Evolutionary conservation across 139 green algal genomes (phyloP).

Genomic region (Trebouxia sp.): DNA sequence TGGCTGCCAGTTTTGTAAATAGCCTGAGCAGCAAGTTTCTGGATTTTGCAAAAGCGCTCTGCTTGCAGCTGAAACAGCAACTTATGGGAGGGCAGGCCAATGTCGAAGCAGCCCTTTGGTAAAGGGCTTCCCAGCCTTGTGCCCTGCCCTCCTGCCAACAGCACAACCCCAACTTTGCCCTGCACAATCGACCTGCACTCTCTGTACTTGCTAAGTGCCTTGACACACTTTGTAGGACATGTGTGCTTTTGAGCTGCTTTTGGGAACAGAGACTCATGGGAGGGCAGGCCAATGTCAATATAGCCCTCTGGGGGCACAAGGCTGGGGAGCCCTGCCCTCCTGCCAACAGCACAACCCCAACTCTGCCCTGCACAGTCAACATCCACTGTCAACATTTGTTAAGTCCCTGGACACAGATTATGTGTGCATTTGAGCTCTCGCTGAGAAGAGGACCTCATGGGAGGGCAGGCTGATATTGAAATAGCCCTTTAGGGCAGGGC

Average conservation of each 20-base stretch:
- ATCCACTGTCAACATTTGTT: not conserved
- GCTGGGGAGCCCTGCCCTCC: slow-evolving; percentile 93
- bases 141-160: slow-evolving; percentile 92
- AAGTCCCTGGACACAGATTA: too few species aligned
- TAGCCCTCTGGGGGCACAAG: slow-evolving; percentile 92
- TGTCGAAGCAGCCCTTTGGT: slow-evolving; percentile 95
- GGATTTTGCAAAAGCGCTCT: slow-evolving; percentile 80
- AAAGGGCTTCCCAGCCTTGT: slow-evolving; percentile 83
- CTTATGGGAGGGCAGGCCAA: slow-evolving; percentile 89
- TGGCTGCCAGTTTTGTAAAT: not conserved
- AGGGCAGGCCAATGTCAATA: slow-evolving; percentile 92
- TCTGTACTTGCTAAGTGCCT: not conserved
- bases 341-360: slow-evolving; percentile 84
- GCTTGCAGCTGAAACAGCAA: slow-evolving; percentile 91
- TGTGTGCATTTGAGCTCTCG: not conserved
- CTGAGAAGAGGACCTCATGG: slow-evolving; percentile 67
- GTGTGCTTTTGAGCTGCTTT: not conserved
- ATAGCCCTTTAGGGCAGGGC: slow-evolving; percentile 93
- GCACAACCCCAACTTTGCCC: slow-evolving; percentile 77
- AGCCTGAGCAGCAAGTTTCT: slow-evolving; percentile 52
- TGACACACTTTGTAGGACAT: not conserved
- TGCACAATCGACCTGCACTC: slow-evolving; percentile 31
- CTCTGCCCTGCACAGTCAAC: slow-evolving; percentile 58
- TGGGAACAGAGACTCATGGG: slow-evolving; percentile 70
- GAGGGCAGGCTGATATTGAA: slow-evolving; percentile 93